phyloP scores from a whole-genome alignment of 306 rosid genomes.

The Pueraria montana region DNA sequence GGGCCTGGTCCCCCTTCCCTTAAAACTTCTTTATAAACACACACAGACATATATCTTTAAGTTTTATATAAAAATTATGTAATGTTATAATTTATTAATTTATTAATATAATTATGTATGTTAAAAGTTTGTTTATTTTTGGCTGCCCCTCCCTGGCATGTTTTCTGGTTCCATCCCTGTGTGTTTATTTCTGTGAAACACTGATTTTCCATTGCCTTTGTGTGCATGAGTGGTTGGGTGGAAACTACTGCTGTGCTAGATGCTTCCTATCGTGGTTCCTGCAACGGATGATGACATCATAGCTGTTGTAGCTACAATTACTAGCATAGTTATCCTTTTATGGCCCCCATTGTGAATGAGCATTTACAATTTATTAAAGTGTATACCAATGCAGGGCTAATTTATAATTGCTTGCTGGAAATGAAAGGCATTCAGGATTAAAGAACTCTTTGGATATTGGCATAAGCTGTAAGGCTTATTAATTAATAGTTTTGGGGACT shows the following conservation, averaged over 20 bases:
- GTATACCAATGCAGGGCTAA: not conserved
- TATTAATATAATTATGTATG: not conserved
- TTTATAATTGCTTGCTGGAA: conserved; percentile 2
- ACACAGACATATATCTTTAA: not conserved
- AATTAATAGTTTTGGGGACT: conserved; percentile 8
- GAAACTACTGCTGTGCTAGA: conserved; percentile 24
- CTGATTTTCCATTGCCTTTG: not conserved
- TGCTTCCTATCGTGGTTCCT: conserved; percentile 7
- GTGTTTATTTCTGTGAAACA: conserved; percentile 16
- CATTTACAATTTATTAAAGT: not conserved
- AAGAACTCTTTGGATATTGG: conserved; percentile 4
- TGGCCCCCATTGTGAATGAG: not conserved
- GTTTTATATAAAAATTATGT: not conserved
- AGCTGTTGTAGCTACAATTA: conserved; percentile 1
- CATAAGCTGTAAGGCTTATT: conserved; percentile 15
- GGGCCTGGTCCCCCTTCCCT: not conserved
- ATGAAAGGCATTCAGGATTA: conserved; percentile 13
- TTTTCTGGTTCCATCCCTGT: not conserved
- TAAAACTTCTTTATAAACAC: not conserved
- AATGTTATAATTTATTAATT: not conserved
- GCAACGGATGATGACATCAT: conserved; percentile 16
- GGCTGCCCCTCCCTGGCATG: not conserved
- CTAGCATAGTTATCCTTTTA: not conserved
- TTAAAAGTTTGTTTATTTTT: not conserved
- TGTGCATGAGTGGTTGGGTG: conserved; percentile 21